A percentile compares a stretch with the other conserved stretches of the same genome.
Conservation (phyloP, 306 rosid species). For the Prunus fruticosa region DNA sequence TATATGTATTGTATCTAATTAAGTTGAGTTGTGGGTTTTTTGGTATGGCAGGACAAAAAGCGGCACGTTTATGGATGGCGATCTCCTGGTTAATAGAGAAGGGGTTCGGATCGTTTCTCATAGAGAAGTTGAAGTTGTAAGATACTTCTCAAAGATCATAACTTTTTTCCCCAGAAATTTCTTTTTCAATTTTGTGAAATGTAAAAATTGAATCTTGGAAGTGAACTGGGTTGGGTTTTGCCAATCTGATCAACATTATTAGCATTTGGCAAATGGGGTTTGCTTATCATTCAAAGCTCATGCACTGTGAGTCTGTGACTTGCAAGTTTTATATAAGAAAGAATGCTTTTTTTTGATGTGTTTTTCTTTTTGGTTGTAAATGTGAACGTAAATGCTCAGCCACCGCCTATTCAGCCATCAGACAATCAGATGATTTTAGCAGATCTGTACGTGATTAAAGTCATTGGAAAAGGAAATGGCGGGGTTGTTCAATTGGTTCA, state of each 20-base stretch:
- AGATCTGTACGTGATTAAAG: slow-evolving; percentile 75
- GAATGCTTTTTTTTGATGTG: slow-evolving; percentile 16
- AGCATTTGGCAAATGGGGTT: background rate
- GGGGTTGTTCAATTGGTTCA: slow-evolving; percentile 94
- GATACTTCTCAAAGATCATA: background rate
- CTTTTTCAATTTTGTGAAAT: background rate
- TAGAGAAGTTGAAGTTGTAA: slow-evolving; percentile 79
- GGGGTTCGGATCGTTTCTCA: slow-evolving; percentile 89
- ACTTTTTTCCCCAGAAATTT: background rate
- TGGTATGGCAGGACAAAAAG: slow-evolving; percentile 69
- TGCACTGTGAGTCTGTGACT: background rate
- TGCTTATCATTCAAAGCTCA: background rate
- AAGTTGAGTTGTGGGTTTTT: slow-evolving; percentile 28
- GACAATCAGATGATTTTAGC: slow-evolving; percentile 76
- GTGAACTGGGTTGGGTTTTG: background rate
- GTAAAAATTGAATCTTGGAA: slow-evolving; percentile 14
- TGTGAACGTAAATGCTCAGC: slow-evolving; percentile 49
- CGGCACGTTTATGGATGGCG: slow-evolving; percentile 91
- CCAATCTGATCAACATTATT: background rate
- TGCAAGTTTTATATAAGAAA: background rate
- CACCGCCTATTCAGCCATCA: slow-evolving; percentile 81
- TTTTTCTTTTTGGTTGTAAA: slow-evolving; percentile 17
- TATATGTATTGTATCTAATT: slow-evolving; percentile 19
- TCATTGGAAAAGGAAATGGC: slow-evolving; percentile 92
- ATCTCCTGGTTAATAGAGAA: slow-evolving; percentile 88